Conservation (phyloP, 2,329 filamentous ascomycete genomes). For the Xylariaceae sp. region DNA sequence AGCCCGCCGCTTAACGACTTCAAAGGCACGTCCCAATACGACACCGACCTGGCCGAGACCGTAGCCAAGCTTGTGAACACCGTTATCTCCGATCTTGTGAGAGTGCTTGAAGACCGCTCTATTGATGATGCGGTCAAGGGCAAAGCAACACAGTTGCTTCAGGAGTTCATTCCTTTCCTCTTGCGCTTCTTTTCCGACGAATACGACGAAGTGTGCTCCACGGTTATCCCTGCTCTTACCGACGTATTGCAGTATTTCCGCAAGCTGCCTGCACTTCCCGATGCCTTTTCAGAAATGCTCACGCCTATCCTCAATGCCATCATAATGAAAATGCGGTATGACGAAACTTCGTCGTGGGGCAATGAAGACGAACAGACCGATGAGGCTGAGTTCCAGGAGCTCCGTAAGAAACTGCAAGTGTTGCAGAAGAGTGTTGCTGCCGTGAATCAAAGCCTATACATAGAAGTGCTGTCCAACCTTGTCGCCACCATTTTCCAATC, state of each 20-base stretch:
- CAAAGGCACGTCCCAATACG: conserved; percentile 78
- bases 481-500: conserved; percentile 82
- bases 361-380: conserved; percentile 92
- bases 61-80: conserved; percentile 95
- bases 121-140: conserved; percentile 59
- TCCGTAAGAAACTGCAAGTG: conserved; percentile 82
- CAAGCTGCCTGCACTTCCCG: conserved; percentile 67
- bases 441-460: conserved; percentile 81
- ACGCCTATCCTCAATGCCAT: conserved; percentile 86
- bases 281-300: conserved; percentile 75
- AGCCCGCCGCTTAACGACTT: conserved; percentile 76
- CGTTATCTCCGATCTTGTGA: conserved; percentile 79
- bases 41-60: conserved; percentile 90
- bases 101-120: conserved; percentile 66
- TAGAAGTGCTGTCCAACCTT: conserved; percentile 79
- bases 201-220: conserved; percentile 96
- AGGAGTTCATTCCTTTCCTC: conserved; percentile 78
- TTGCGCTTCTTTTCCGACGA: conserved; percentile 96
- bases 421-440: conserved; percentile 89
- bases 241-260: conserved; percentile 88
- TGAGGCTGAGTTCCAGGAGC: conserved; percentile 93
- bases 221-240: conserved; percentile 86
- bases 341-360: conserved; percentile 90
- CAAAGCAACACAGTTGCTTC: conserved; percentile 75
- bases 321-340: conserved; percentile 93